These are phyloP conservation scores for Trichoderma endophyticum DNA, from an alignment of 2,329 filamentous ascomycete species.

Conservation along the genomic window DNA sequence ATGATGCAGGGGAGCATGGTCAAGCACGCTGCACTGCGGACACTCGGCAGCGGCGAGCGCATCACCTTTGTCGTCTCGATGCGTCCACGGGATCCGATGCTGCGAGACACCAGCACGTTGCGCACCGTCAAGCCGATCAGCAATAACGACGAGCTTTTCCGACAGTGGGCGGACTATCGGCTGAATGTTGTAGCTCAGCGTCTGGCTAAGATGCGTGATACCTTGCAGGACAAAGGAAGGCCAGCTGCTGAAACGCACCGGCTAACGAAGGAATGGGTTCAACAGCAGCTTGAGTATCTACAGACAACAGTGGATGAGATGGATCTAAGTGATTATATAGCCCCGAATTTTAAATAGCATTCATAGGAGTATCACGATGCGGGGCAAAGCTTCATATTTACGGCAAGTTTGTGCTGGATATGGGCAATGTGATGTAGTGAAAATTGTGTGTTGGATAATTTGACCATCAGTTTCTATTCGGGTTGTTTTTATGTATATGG, in stretches of 20 bases:
- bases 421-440: neutral
- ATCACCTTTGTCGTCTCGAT: constrained; percentile 47
- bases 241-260: constrained; percentile 23
- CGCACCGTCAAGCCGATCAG: constrained; percentile 27
- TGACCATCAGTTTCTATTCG: neutral
- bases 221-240: constrained; percentile 24
- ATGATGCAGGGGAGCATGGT: constrained; percentile 46
- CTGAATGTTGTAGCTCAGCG: constrained; percentile 27
- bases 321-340: constrained; percentile 17
- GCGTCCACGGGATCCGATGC: constrained; percentile 37
- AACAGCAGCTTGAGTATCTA: constrained; percentile 31
- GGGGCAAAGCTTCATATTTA: neutral
- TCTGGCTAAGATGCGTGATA: constrained; percentile 22
- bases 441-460: neutral
- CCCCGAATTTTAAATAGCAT: constrained; percentile 5
- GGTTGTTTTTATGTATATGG: no score
- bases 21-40: constrained; percentile 41
- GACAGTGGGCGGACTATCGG: constrained; percentile 30
- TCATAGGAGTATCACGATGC: neutral
- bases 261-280: constrained; percentile 28
- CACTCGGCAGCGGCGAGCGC: constrained; percentile 41
- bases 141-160: constrained; percentile 29
- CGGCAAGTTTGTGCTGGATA: neutral
- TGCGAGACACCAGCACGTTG: constrained; percentile 41
- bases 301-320: constrained; percentile 31